These are phyloP conservation scores for Berkeleyomyces basicola DNA, from an alignment of 2,329 filamentous ascomycete species.

Conservation along the genomic window DNA sequence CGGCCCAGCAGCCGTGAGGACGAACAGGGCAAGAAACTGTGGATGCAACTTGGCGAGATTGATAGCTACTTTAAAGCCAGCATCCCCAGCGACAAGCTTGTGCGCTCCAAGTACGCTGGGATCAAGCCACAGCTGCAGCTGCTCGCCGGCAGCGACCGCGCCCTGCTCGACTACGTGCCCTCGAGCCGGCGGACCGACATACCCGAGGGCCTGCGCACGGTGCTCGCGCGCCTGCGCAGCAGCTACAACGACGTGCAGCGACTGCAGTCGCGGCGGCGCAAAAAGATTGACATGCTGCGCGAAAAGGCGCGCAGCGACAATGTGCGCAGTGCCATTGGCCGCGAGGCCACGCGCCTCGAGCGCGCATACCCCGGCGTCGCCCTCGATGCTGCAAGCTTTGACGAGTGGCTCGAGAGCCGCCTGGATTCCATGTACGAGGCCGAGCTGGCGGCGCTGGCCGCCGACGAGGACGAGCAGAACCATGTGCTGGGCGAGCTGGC, in stretches of 20 bases:
- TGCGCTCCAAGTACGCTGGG: slow-evolving; percentile 62
- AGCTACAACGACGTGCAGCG: slow-evolving; percentile 73
- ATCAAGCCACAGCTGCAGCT: slow-evolving; percentile 61
- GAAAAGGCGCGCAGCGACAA: slow-evolving; percentile 76
- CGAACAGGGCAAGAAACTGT: slow-evolving; percentile 49
- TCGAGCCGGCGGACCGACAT: slow-evolving; percentile 66
- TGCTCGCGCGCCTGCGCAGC: slow-evolving; percentile 59
- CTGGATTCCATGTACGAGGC: slow-evolving; percentile 61
- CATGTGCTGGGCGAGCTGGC: slow-evolving; percentile 51
- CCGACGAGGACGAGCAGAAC: slow-evolving; percentile 63
- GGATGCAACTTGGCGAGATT: slow-evolving; percentile 60
- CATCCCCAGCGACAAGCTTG: slow-evolving; percentile 38
- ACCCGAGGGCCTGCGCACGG: slow-evolving; percentile 62
- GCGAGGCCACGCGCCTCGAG: slow-evolving; percentile 71
- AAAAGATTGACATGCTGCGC: slow-evolving; percentile 61
- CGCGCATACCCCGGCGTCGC: slow-evolving; percentile 70
- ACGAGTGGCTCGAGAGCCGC: slow-evolving; percentile 72
- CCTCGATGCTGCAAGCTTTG: slow-evolving; percentile 79
- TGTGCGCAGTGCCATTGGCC: slow-evolving; percentile 68
- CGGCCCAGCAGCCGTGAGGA: slow-evolving; percentile 55
- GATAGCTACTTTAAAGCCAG: slow-evolving; percentile 66
- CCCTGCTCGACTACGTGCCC: slow-evolving; percentile 76
- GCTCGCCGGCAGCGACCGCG: slow-evolving; percentile 62
- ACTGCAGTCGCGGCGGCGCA: slow-evolving; percentile 62
- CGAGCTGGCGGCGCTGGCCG: slow-evolving; percentile 53